Base-by-base conservation (phyloP, 1,284 basidiomycete species). In the Ustilago sp. region DNA sequence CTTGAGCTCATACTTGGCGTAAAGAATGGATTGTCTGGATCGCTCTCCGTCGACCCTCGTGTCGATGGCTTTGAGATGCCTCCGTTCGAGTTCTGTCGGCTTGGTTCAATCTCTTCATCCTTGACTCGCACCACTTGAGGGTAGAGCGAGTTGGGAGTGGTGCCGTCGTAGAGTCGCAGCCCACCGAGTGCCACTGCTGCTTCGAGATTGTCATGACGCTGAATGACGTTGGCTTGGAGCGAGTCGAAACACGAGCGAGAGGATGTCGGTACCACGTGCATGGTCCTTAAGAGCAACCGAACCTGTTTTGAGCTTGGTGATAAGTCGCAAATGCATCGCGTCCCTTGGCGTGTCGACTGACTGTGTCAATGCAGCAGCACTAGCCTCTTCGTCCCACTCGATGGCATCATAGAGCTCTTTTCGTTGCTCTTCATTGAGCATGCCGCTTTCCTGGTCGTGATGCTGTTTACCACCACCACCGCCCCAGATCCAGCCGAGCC, bases 61-160 rank as follows among this genome's bases (percentile, higher is more conserved):
- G 60, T 57, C 87, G 52, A 80, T 69, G 51, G 70, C 62, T 47
- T 78, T 73, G 52, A 81, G 63, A 48, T 80, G 52, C 65, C 73
- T 32, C 56, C 67, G 28, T 59, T 69, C 3, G 75, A 77, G 35
- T 79, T 63, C 28, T 77, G 64, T 4, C 80, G 56, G 48, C 64
- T 55, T 2, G 70, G 68, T n/a, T 79, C 66, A 55, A 80, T 57
- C 19, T 81, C 85, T 32, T 82, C 77, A 56, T 91, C 90, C 87
- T 98, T 98, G 81, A 99, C 95, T 59, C 92, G 91, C 2, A 99
- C 95, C 63, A 99, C 96, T 86, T 98, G 93, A 7, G 92, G 92
- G 86, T 98, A 94, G 17, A 95, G 88, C 23, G 93, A 93, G 77
- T 92, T 89, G 55, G 89, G 87, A 23, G 93, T 93, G 5, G 95